These are phyloP conservation scores for Rhynchosporium graminicola DNA, from an alignment of 2,329 filamentous ascomycete species.

Conservation along the genomic window DNA sequence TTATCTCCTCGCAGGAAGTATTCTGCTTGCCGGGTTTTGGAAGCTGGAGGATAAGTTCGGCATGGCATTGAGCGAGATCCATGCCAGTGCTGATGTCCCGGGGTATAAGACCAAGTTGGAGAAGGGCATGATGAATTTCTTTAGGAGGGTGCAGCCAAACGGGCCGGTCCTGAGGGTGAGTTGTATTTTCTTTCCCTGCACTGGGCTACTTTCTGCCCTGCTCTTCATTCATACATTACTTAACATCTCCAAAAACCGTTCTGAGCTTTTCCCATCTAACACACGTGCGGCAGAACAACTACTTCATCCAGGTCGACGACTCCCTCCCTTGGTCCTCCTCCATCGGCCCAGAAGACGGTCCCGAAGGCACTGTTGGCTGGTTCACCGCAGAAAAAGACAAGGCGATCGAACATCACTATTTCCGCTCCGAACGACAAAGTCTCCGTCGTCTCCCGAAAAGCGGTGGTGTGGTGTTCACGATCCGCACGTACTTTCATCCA, in stretches of 20 bases:
- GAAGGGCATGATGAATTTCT: conserved; percentile 80
- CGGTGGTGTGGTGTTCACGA: conserved; percentile 59
- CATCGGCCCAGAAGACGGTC: conserved; percentile 71
- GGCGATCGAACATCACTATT: conserved; percentile 72
- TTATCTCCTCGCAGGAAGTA: conserved; percentile 74
- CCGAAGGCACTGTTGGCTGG: conserved; percentile 61
- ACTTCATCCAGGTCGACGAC: conserved; percentile 87
- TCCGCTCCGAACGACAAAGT: conserved; percentile 68
- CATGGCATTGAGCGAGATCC: conserved; percentile 77
- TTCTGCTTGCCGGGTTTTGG: conserved; percentile 83
- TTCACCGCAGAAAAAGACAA: conserved; percentile 73
- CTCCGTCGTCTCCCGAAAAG: conserved; percentile 58
- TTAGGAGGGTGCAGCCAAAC: conserved; percentile 68
- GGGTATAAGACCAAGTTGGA: conserved; percentile 71
- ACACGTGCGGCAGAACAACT: conserved; percentile 64
- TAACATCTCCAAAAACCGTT: no score
- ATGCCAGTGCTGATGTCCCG: conserved; percentile 75
- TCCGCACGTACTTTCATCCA: conserved; percentile 64
- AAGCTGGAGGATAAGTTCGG: conserved; percentile 77
- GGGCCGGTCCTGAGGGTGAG: conserved; percentile 52
- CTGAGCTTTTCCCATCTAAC: conserved; percentile 25
- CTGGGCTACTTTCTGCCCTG: background rate
- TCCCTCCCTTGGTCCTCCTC: conserved; percentile 72
- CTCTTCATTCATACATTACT: no score
- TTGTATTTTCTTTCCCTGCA: background rate